Conservation (phyloP, 352 stramenopile species). For the Pythium sukuiense region DNA sequence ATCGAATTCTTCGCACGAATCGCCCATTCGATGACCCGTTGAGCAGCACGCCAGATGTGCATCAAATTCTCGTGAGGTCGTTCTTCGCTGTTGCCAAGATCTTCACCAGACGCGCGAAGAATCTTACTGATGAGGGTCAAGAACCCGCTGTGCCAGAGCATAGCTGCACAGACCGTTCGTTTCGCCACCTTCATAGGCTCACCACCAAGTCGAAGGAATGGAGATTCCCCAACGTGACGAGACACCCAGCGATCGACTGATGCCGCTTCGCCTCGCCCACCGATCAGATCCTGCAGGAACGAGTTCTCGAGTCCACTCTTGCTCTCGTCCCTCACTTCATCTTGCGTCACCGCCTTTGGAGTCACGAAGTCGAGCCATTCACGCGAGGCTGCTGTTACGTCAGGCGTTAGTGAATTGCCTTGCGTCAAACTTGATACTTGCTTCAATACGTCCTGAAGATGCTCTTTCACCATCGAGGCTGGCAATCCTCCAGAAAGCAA, state of each 20-base stretch:
- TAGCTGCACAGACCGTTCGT: conserved; percentile 79
- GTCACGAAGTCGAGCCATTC: conserved; percentile 63
- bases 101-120: conserved; percentile 27
- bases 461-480: conserved; percentile 47
- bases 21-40: conserved; percentile 88
- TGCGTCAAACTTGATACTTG: conserved; percentile 44
- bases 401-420: conserved; percentile 6
- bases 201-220: conserved; percentile 73
- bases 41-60: conserved; percentile 87
- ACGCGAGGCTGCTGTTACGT: conserved; percentile 45
- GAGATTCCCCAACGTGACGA: conserved; percentile 81
- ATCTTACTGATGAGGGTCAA: conserved; percentile 59
- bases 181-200: conserved; percentile 88
- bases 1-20: conserved; percentile 89
- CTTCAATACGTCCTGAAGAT: conserved; percentile 62
- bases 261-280: conserved; percentile 53
- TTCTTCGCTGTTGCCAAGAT: conserved; percentile 63
- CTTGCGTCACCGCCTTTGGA: conserved; percentile 40
- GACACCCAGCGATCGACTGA: conserved; percentile 78
- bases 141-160: conserved; percentile 89
- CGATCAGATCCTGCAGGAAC: conserved; percentile 75
- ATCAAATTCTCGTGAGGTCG: conserved; percentile 88
- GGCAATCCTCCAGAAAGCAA: conserved; percentile 79
- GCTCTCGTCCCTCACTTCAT: conserved; percentile 3
- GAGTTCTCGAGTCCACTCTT: conserved; percentile 27